These are phyloP conservation scores for Pythium sp. DNA, from an alignment of 352 stramenopile genomes.

Conservation along the genomic window DNA sequence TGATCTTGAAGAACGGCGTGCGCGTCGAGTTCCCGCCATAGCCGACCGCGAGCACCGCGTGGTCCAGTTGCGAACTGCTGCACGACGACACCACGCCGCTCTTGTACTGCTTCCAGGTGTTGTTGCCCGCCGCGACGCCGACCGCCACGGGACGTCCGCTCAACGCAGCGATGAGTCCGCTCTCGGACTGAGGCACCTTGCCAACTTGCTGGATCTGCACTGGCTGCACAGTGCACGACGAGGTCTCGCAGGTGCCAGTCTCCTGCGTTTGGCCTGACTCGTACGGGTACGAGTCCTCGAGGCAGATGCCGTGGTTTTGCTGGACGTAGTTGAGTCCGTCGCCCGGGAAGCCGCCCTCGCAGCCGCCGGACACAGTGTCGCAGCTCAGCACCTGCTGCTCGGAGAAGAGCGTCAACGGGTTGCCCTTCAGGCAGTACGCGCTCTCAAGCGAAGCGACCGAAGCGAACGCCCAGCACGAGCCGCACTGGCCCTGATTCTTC, in stretches of 20 bases:
- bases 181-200: conserved; percentile 68
- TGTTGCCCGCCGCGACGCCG: conserved; percentile 93
- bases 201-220: conserved; percentile 50
- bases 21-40: conserved; percentile 65
- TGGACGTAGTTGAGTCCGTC: conserved; percentile 91
- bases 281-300: conserved; percentile 83
- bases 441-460: conserved; percentile 90
- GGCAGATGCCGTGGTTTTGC: conserved; percentile 70
- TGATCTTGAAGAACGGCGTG: conserved; percentile 92
- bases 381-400: conserved; percentile 94
- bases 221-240: conserved; percentile 30
- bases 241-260: conserved; percentile 26
- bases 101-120: conserved; percentile 97
- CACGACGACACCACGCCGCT: conserved; percentile 85
- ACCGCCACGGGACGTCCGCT: conserved; percentile 91
- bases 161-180: conserved; percentile 83
- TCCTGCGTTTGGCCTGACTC: conserved; percentile 37
- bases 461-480: conserved; percentile 98
- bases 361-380: conserved; percentile 79
- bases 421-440: conserved; percentile 79
- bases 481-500: conserved; percentile 97
- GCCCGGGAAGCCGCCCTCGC: conserved; percentile 86
- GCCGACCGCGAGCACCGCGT: conserved; percentile 97
- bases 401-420: conserved; percentile 76
- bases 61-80: conserved; percentile 91